Conservation (phyloP, 257 asterid genomes). For the Solanum medicagineum region DNA sequence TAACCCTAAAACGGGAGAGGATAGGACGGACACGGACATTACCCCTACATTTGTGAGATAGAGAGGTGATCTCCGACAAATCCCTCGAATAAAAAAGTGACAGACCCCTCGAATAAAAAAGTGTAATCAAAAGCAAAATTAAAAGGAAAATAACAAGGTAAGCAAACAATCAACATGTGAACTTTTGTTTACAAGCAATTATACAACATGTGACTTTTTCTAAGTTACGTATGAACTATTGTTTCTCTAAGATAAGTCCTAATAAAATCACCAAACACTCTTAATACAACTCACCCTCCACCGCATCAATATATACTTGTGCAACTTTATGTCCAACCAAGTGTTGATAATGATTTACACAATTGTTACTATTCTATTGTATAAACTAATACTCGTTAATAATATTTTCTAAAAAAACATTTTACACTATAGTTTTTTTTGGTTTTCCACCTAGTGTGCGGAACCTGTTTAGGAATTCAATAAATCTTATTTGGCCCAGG, state of each 20-base stretch:
- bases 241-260: not conserved
- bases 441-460: not conserved
- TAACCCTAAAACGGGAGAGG: not conserved
- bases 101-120: not conserved
- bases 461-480: not conserved
- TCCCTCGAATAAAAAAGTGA: not conserved
- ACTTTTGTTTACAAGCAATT: not conserved
- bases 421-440: not conserved
- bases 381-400: not conserved
- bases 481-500: too few relatives aligned
- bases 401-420: not conserved
- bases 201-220: not conserved
- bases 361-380: not conserved
- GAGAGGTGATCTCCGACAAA: not conserved
- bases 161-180: too few relatives aligned
- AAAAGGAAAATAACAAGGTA: too few relatives aligned
- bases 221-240: not conserved
- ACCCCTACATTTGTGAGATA: not conserved
- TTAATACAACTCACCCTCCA: not conserved
- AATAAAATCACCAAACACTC: not conserved
- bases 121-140: too few relatives aligned
- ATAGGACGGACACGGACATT: not conserved
- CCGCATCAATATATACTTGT: not conserved
- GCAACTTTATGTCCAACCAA: not conserved
- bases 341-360: not conserved